These are phyloP conservation scores for Penicillium maclennaniae DNA, from an alignment of 495 filamentous ascomycete species.

Conservation along the genomic window DNA sequence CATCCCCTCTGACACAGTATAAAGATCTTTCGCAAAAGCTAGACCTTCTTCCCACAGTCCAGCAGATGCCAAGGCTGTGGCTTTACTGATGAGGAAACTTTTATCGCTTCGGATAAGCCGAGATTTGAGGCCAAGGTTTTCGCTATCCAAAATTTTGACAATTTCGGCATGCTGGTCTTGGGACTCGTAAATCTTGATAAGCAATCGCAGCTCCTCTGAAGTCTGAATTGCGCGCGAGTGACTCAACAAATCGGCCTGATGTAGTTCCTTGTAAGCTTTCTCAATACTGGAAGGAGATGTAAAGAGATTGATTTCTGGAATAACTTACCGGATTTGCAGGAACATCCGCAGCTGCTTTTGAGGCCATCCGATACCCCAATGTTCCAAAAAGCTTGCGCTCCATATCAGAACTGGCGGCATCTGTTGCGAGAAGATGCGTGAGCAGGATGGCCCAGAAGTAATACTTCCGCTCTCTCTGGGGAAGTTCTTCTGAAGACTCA, in stretches of 20 bases:
- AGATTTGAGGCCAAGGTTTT: conserved; percentile 49
- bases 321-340: conserved; percentile 41
- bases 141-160: conserved; percentile 47
- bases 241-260: conserved; percentile 23
- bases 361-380: conserved; percentile 57
- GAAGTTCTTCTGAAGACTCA: conserved; percentile 57
- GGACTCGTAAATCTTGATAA: conserved; percentile 49
- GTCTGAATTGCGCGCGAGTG: conserved; percentile 51
- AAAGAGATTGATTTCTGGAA: background rate
- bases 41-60: conserved; percentile 47
- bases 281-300: background rate
- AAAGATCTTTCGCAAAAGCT: conserved; percentile 40
- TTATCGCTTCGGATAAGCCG: conserved; percentile 49
- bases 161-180: conserved; percentile 46
- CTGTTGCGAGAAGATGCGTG: conserved; percentile 39
- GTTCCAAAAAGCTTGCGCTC: conserved; percentile 54
- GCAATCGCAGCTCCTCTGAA: conserved; percentile 52
- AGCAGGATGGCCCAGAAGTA: conserved; percentile 57
- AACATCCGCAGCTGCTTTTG: conserved; percentile 52
- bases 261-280: background rate
- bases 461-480: conserved; percentile 52
- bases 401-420: conserved; percentile 36
- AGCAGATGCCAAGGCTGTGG: conserved; percentile 40
- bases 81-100: conserved; percentile 44
- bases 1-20: conserved; percentile 30